phyloP scores from a whole-genome alignment of 1,284 basidiomycete species.

The Xerocomus alliaceus region DNA sequence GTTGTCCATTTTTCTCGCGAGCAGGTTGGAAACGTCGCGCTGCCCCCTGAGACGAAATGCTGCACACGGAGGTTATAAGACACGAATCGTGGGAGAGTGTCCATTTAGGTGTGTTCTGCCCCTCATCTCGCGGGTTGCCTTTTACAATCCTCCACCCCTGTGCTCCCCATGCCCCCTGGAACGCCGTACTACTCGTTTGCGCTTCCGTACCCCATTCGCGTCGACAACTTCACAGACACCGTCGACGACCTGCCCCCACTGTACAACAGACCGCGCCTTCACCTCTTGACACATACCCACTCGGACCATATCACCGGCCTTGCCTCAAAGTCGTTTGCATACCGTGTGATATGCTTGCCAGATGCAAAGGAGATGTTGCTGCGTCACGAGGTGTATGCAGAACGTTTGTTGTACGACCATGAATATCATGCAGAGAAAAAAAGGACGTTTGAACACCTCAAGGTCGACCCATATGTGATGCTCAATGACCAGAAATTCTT shows the following conservation, averaged over 20 bases:
- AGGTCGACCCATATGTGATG: constrained; percentile 55
- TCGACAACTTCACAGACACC: constrained; percentile 73
- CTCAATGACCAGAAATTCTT: constrained; percentile 57
- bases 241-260: constrained; percentile 39
- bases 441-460: constrained; percentile 73
- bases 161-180: constrained; percentile 64
- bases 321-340: constrained; percentile 70
- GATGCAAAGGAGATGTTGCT: constrained; percentile 87
- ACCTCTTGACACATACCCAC: constrained; percentile 85
- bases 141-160: constrained; percentile 18
- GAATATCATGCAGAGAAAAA: constrained; percentile 59
- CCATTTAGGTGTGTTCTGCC: too few relatives aligned
- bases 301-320: constrained; percentile 80
- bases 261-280: constrained; percentile 60
- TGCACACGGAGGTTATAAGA: too few relatives aligned
- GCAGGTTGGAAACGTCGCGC: too few relatives aligned
- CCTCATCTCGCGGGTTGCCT: too few relatives aligned
- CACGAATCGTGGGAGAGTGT: too few relatives aligned
- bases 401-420: constrained; percentile 61
- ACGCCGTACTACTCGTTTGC: constrained; percentile 73
- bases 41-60: too few relatives aligned
- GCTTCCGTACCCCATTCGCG: constrained; percentile 76
- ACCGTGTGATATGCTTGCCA: constrained; percentile 73
- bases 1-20: too few relatives aligned
- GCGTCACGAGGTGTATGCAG: constrained; percentile 71